These are phyloP conservation scores for Trichophyton schoenleinii DNA, from an alignment of 2,329 filamentous ascomycete genomes.

Conservation along the genomic window DNA sequence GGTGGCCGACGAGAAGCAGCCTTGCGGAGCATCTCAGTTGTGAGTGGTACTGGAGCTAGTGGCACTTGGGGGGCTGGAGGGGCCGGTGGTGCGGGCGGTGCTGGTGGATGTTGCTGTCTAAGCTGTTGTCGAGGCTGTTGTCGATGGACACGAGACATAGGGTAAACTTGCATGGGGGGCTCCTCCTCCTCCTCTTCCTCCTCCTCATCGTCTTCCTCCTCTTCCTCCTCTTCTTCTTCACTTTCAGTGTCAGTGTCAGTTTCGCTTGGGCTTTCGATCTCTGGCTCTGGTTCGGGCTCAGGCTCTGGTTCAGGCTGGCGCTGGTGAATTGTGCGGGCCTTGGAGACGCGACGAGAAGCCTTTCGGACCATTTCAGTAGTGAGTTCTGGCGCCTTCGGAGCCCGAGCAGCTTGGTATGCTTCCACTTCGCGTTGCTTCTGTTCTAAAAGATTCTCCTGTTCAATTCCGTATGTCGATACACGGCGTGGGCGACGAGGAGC, in stretches of 20 bases:
- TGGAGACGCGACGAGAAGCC: slow-evolving; percentile 1
- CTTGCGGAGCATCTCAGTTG: neutral
- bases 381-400: slow-evolving; percentile 4
- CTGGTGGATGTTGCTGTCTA: neutral
- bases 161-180: neutral
- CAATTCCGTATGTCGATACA: slow-evolving; percentile 22
- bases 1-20: neutral
- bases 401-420: slow-evolving; percentile 28
- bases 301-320: neutral
- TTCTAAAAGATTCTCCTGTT: slow-evolving; percentile 21
- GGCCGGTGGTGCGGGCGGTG: neutral
- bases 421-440: slow-evolving; percentile 28
- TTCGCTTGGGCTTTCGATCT: neutral
- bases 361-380: slow-evolving; percentile 10
- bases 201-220: neutral
- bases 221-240: neutral
- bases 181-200: neutral
- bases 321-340: neutral
- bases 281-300: neutral
- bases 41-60: neutral
- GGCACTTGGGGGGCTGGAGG: neutral
- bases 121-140: neutral
- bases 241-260: neutral
- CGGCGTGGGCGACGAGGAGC: slow-evolving; percentile 23
- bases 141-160: neutral